Percentiles rank a stretch among this genome's conserved stretches.
Conservation (phyloP, 305 asterid species). For the Solanum hybrid region DNA sequence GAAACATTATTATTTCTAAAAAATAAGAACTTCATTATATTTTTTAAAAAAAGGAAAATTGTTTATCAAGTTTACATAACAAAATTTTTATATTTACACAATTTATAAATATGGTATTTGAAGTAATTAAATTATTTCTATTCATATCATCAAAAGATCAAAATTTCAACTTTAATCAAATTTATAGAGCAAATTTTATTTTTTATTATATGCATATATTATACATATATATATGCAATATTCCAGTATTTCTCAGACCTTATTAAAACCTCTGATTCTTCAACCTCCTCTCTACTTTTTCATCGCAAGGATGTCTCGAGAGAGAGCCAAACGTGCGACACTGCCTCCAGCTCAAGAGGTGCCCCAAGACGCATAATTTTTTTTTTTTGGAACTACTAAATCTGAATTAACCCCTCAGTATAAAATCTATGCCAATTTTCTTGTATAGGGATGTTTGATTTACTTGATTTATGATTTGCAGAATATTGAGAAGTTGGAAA, state of each 20-base stretch:
- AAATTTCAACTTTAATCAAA: not conserved
- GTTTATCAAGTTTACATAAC: not conserved
- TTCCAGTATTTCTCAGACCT: not conserved
- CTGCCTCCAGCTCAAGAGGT: conserved; percentile 58
- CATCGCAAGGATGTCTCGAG: conserved; percentile 32
- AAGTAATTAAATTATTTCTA: not conserved
- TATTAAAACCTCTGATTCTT: not conserved
- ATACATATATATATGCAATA: not conserved
- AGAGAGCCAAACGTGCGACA: conserved; percentile 42
- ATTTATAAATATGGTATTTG: not conserved
- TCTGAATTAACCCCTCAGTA: not conserved
- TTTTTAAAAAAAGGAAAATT: not conserved
- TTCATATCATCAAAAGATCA: not conserved
- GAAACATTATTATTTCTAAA: not conserved
- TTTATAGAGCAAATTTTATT: no score
- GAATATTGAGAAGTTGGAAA: conserved; percentile 70
- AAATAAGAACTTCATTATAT: no score
- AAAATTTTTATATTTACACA: not conserved
- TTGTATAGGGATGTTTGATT: not conserved
- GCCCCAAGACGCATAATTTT: not conserved
- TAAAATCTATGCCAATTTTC: not conserved
- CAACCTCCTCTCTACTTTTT: not conserved
- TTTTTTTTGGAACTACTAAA: not conserved
- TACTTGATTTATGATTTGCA: conserved; percentile 17
- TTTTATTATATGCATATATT: no score